A percentile compares a stretch with the other conserved stretches of the same genome.
These are phyloP conservation scores for Starmerella stellata DNA, from an alignment of 805 yeast species.

Conservation along the genomic window DNA sequence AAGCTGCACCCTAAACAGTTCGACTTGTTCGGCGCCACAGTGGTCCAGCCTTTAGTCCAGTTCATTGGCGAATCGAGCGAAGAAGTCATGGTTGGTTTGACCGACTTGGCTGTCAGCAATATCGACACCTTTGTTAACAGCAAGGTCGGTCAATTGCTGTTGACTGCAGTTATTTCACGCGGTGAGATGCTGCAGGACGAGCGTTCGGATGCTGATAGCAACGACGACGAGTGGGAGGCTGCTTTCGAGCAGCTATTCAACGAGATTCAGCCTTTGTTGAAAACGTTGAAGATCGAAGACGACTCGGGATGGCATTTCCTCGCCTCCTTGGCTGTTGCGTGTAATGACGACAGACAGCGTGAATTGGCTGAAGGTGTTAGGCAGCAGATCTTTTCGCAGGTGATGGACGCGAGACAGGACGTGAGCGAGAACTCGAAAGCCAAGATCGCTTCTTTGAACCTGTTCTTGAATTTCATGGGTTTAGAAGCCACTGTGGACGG, in stretches of 20 bases:
- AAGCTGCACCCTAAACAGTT: constrained; percentile 34
- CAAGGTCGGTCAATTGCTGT: constrained; percentile 67
- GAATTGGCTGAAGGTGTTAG: constrained; percentile 85
- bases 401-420: constrained; percentile 36
- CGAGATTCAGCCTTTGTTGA: constrained; percentile 56
- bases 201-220: constrained; percentile 27
- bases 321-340: constrained; percentile 84
- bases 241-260: constrained; percentile 71
- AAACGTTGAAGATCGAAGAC: constrained; percentile 61
- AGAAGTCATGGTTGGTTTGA: constrained; percentile 57
- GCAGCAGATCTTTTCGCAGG: constrained; percentile 69
- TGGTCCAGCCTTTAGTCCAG: constrained; percentile 67
- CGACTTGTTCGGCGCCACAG: constrained; percentile 50
- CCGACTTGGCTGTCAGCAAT: constrained; percentile 54
- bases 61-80: constrained; percentile 67
- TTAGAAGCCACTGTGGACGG: constrained; percentile 79
- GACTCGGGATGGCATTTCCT: constrained; percentile 75
- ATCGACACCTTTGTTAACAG: constrained; percentile 36
- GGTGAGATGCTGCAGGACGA: constrained; percentile 86
- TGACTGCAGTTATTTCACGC: constrained; percentile 79
- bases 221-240: constrained; percentile 54
- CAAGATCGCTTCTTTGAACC: constrained; percentile 61
- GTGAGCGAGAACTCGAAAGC: constrained; percentile 36
- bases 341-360: constrained; percentile 73
- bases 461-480: constrained; percentile 93